Evolutionary conservation across 441 rosid genomes (phyloP).

Genomic region (Gossypium trilobum): DNA sequence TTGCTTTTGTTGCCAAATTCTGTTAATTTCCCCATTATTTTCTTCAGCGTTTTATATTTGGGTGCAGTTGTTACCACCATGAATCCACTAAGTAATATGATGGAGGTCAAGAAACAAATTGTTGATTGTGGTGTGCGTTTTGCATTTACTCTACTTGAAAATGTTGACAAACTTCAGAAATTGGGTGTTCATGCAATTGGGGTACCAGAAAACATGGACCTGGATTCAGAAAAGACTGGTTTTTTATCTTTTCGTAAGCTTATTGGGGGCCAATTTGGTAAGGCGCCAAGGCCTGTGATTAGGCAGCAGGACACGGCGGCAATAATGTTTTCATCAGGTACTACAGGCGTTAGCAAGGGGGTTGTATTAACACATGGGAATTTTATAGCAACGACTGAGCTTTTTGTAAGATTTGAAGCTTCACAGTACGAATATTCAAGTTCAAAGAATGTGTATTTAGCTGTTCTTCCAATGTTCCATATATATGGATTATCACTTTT

Average conservation of each 20-base stretch:
- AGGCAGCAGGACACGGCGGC: slow-evolving; percentile 67
- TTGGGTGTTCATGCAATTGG: slow-evolving; percentile 29
- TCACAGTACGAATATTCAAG: slow-evolving; percentile 28
- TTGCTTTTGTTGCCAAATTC: slow-evolving; percentile 66
- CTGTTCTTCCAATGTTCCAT: slow-evolving; percentile 71
- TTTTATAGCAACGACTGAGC: slow-evolving; percentile 56
- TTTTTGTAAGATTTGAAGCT: slow-evolving; percentile 33
- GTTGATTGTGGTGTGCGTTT: slow-evolving; percentile 35
- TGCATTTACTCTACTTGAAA: slow-evolving; percentile 36
- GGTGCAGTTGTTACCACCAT: slow-evolving; percentile 63
- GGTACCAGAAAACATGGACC: slow-evolving; percentile 41
- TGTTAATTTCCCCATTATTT: slow-evolving; percentile 49
- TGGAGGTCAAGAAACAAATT: slow-evolving; percentile 42
- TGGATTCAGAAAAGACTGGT: slow-evolving; percentile 13
- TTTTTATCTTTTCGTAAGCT: slow-evolving; percentile 32
- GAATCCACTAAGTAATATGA: slow-evolving; percentile 44
- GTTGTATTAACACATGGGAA: slow-evolving; percentile 64
- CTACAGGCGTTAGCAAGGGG: slow-evolving; percentile 76
- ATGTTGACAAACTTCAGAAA: slow-evolving; percentile 25
- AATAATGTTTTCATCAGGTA: slow-evolving; percentile 72
- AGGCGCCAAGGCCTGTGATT: slow-evolving; percentile 30
- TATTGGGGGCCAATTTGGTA: slow-evolving; percentile 21
- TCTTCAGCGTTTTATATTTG: slow-evolving; percentile 45
- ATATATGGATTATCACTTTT: slow-evolving; percentile 73
- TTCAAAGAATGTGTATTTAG: slow-evolving; percentile 50